Evolutionary conservation across 108 stramenopile genomes (phyloP).

Genomic region (Nannochloropsis gaditana): DNA sequence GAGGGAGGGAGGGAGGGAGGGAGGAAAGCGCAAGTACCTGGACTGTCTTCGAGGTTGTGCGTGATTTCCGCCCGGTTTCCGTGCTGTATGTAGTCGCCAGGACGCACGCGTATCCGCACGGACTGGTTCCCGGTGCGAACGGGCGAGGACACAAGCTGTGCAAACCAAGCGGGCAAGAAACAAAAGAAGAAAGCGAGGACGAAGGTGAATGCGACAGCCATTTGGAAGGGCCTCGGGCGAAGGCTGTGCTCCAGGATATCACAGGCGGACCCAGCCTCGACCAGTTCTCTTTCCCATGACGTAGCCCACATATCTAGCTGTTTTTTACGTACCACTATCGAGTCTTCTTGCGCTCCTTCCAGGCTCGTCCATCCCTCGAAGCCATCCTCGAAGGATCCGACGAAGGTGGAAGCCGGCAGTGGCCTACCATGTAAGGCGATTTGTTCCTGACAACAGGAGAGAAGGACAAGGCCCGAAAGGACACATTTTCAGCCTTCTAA

Average conservation of each 20-base stretch:
- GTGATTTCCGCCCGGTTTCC: background rate
- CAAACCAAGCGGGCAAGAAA: background rate
- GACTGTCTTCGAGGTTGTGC: background rate
- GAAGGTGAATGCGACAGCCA: background rate
- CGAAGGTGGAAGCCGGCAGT: background rate
- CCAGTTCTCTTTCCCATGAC: background rate
- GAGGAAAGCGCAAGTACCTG: background rate
- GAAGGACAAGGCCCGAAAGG: background rate
- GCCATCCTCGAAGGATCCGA: background rate
- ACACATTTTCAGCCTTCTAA: too few species aligned
- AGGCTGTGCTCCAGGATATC: too few species aligned
- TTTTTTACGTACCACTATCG: background rate
- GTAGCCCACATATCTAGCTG: background rate
- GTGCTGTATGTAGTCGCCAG: background rate
- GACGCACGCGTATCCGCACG: background rate
- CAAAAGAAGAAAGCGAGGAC: background rate
- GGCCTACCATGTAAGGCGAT: background rate
- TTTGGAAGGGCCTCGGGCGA: background rate
- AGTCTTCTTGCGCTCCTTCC: slow-evolving; percentile 10
- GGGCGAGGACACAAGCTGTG: background rate
- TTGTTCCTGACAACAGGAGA: background rate
- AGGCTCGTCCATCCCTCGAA: background rate
- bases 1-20: background rate
- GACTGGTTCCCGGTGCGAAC: background rate
- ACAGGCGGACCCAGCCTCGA: background rate